Base-by-base conservation (phyloP, 2,329 filamentous ascomycete species). In the Pseudocercospora ulei region DNA sequence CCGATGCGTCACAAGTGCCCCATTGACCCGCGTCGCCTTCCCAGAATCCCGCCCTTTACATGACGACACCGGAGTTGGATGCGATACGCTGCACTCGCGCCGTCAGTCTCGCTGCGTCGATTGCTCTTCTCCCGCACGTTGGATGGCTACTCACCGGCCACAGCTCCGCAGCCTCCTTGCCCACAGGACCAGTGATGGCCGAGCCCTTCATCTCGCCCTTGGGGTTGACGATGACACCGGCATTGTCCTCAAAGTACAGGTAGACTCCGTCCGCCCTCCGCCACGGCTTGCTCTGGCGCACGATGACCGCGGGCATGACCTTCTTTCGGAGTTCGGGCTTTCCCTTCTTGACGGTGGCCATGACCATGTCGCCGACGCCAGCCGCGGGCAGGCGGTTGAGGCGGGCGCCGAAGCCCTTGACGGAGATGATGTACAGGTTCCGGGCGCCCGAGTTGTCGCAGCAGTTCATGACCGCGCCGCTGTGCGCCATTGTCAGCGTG, bases 201-300 rank as follows among this genome's bases (percentile, higher is more conserved):
- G 86, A 95, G 66, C 90, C 90, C 82, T 98, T 98, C 90, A 98
- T 98, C 76, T 98, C 90, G 73, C 90, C 90, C 83, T 98, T 98
- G 71, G 88, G 86, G 78, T 98, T 98, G 76, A 98, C 90, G 64
- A 98, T 98, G 63, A 98, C 90, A 80, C 90, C 90, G 67, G 90
- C 90, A 71, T 98, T 98, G 73, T 98, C 92, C 84, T 98, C 90
- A 65, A 98, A 98, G 79, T 98, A 98, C 60, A 98, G 80, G 78
- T 85, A 98, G 63, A 96, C 83, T 71, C 90, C 92, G 69, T 98
- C 90, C 59, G 83, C 82, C 69, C 90, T 81, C 78, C 90, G 87
- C 90, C 90, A 98, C 62, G 90, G 90, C 81, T 98, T 98, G 75
- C 82, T 83, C 76, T 96, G 90, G 69, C 90, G 77, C 67, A 96